Evolutionary conservation across 306 rosid genomes (phyloP), one percentile per base, ranked within the genome.

Genomic region (Lathyrus aphaca): DNA sequence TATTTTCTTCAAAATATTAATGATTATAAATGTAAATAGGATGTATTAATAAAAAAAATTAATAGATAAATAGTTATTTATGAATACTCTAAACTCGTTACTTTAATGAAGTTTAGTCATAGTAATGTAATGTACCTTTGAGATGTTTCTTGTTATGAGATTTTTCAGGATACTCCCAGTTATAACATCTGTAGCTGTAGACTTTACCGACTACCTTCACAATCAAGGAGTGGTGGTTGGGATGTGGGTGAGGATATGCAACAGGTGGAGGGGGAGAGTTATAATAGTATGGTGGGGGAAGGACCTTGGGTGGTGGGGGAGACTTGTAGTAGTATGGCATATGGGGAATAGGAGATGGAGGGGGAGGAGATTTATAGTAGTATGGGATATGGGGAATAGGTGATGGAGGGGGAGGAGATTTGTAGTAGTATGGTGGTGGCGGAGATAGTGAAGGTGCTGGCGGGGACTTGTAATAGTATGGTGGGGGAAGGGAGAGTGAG

Each of bases 191-290:
- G 81, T 68, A 90, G 81, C 87, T 84, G 68, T 93, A 93, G 38
- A 93, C 98, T 73, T 80, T 88, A 69, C 98, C 98, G 16, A 90
- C 88, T 11, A 93, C 98, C 85, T 85, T 93, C 8, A 88, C 84
- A 3, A 93, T 59, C 55, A 84, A 61, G 2, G 87, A 81, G 49
- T 78, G 90, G 23, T 66, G 89, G 82, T 81, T 51, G 10, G 75
- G 82, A 82, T 27, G 87, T 66, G 51, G 89, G n/a, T n/a, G n/a
- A n/a, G n/a, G n/a, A n/a, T n/a, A n/a, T n/a, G n/a, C n/a, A n/a
- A n/a, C n/a, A n/a, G n/a, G n/a, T n/a, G n/a, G n/a, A n/a, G n/a
- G n/a, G n/a, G n/a, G n/a, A n/a, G n/a, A 81, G 0, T 67, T 23
- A 25, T 84, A 84, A 25, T 81, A 78, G 53, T 63, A 50, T 10